These are phyloP conservation scores for Boletus reticuloceps DNA, from an alignment of 768 basidiomycete genomes.

Conservation along the genomic window DNA sequence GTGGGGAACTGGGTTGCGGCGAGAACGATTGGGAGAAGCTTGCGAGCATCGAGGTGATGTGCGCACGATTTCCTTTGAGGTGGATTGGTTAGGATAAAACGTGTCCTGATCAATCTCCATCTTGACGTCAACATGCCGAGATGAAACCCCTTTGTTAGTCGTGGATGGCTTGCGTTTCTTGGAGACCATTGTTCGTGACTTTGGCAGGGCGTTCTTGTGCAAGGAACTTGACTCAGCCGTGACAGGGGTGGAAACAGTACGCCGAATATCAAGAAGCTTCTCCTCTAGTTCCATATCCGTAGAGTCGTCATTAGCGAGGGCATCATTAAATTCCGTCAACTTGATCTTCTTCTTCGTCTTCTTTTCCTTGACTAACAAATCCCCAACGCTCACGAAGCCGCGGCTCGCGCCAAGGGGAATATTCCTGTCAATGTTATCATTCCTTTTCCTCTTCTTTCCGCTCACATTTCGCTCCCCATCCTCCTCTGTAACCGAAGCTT, in stretches of 20 bases:
- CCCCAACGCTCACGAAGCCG: slow-evolving; percentile 69
- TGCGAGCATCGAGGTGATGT: slow-evolving; percentile 7
- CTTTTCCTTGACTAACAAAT: slow-evolving; percentile 56
- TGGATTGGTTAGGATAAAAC: slow-evolving; percentile 10
- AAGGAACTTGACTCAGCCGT: slow-evolving; percentile 31
- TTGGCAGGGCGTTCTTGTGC: slow-evolving; percentile 40
- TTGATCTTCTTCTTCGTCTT: slow-evolving; percentile 43
- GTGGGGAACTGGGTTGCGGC: neutral
- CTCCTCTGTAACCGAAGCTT: slow-evolving; percentile 20
- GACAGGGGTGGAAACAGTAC: slow-evolving; percentile 50
- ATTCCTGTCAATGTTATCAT: slow-evolving; percentile 65
- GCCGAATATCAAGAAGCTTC: slow-evolving; percentile 46
- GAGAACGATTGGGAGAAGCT: slow-evolving; percentile 15
- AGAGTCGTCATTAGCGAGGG: slow-evolving; percentile 61
- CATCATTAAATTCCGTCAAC: slow-evolving; percentile 44
- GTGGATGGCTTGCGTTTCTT: slow-evolving; percentile 19
- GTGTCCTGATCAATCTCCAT: slow-evolving; percentile 51
- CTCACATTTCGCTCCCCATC: slow-evolving; percentile 30
- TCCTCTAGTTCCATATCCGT: slow-evolving; percentile 66
- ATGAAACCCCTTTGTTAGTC: slow-evolving; percentile 28
- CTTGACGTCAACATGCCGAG: slow-evolving; percentile 46
- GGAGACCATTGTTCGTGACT: slow-evolving; percentile 41
- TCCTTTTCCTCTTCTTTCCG: slow-evolving; percentile 65
- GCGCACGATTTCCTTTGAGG: slow-evolving; percentile 1
- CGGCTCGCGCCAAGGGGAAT: slow-evolving; percentile 70